Base-by-base conservation (phyloP, 2,329 filamentous ascomycete genomes). In the Colletotrichum sp. region DNA sequence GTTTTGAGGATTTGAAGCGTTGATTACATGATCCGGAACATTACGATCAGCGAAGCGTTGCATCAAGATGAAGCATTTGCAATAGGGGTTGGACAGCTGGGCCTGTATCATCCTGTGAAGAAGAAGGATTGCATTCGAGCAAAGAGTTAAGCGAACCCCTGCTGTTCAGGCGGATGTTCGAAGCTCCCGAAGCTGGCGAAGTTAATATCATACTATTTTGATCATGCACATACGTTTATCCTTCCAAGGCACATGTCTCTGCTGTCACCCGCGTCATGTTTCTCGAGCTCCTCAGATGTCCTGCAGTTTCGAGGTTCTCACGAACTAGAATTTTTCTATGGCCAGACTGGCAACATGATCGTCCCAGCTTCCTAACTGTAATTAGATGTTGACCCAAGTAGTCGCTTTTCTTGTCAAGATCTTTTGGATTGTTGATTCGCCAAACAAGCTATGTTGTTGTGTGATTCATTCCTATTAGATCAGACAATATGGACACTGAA, bases 141-240 rank as follows among this genome's bases (percentile, higher is more conserved):
- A n/a, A 49, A 21, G 18, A 21, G 44, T 21, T 13, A 0, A 21
- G 6, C n/a, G 18, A 21, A 13, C n/a, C n/a, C n/a, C 44, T 49
- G 18, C 0, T 49, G 6, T 9, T 0, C 9, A 49, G 10, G 44
- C 44, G 2, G 44, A 21, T 7, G 0, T 49, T 49, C 9, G 44
- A n/a, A 49, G 44, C 44, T 49, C 44, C 18, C 2, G 44, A 7
- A 49, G 9, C 44, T 49, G 18, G 44, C n/a, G n/a, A 21, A 49
- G 44, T 21, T 49, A 49, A 49, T 21, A 12, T 49, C 44, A 49
- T 49, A 49, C 3, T 21, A 49, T 49, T 21, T 49, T 49, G 44
- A 49, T 21, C 18, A n/a, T 4, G 6, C 44, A 21, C n/a, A 21
- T 21, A 49, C 18, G 2, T 18, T 1, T 0, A n/a, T 21, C 39